These are phyloP conservation scores for Pigoraptor vietnamica DNA, from an alignment of 78 protist species.

Conservation along the genomic window DNA sequence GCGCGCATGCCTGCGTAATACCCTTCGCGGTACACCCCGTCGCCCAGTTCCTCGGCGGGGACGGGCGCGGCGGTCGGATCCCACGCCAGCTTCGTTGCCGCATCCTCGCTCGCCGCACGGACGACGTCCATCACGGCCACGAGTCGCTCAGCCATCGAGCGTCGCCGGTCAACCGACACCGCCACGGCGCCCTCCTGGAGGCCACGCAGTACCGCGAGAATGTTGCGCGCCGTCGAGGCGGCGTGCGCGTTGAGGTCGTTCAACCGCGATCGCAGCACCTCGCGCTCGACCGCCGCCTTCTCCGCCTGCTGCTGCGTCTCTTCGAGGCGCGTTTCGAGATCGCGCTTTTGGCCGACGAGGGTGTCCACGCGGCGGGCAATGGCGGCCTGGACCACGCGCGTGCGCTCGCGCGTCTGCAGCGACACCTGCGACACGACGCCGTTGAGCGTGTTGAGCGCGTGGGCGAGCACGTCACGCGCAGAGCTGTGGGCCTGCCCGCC, in stretches of 20 bases:
- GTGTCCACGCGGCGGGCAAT: not conserved
- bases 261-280: not conserved
- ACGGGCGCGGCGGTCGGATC: not conserved
- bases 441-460: not conserved
- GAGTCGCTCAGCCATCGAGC: not conserved
- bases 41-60: not conserved
- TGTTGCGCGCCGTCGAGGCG: not conserved
- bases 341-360: not conserved
- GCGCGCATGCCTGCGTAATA: not conserved
- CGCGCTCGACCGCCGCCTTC: not conserved
- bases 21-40: not conserved
- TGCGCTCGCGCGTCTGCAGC: not conserved
- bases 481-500: not conserved
- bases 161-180: not conserved
- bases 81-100: not conserved
- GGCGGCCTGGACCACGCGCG: not conserved
- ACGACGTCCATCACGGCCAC: not conserved
- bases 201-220: not conserved
- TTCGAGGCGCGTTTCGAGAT: not conserved
- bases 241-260: not conserved
- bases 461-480: not conserved
- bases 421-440: not conserved
- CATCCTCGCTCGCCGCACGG: not conserved
- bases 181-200: not conserved
- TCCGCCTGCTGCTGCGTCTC: not conserved